Evolutionary conservation across 2,329 filamentous ascomycete species (phyloP).

Genomic region (Pseudopyricularia javanii): DNA sequence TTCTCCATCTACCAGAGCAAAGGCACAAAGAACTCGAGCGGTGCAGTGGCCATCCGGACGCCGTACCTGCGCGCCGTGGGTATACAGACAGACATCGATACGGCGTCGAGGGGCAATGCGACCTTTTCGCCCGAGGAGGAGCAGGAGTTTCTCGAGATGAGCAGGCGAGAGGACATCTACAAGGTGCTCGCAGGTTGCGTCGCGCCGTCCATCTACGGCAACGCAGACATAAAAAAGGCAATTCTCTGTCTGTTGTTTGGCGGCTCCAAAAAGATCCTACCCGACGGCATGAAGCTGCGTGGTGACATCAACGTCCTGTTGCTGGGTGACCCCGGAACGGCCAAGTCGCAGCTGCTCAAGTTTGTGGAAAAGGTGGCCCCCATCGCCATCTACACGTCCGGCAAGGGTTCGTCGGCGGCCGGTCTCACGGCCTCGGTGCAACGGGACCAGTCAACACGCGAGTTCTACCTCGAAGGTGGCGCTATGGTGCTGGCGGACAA

Average conservation of each 20-base stretch:
- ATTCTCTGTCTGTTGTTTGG: slow-evolving; percentile 89
- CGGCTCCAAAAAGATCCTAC: slow-evolving; percentile 93
- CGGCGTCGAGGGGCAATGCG: slow-evolving; percentile 73
- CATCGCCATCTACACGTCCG: slow-evolving; percentile 91
- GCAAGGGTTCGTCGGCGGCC: slow-evolving; percentile 92
- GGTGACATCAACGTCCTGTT: slow-evolving; percentile 99
- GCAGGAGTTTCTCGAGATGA: slow-evolving; percentile 89
- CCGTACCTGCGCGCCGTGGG: slow-evolving; percentile 90
- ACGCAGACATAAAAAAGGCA: slow-evolving; percentile 90
- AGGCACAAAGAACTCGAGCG: slow-evolving; percentile 64
- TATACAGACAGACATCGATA: slow-evolving; percentile 80
- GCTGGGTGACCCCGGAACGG: slow-evolving; percentile 92
- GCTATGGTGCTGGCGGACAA: slow-evolving; percentile 96
- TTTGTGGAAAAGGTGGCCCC: slow-evolving; percentile 97
- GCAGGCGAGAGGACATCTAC: slow-evolving; percentile 84
- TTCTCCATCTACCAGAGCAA: slow-evolving; percentile 98
- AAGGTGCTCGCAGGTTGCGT: slow-evolving; percentile 83
- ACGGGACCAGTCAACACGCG: slow-evolving; percentile 96
- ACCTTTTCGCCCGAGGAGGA: slow-evolving; percentile 92
- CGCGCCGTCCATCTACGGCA: slow-evolving; percentile 94
- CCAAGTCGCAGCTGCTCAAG: slow-evolving; percentile 96
- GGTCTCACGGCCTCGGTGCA: slow-evolving; percentile 95
- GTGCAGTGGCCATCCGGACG: slow-evolving; percentile 87
- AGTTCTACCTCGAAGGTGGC: slow-evolving; percentile 97
- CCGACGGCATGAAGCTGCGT: slow-evolving; percentile 89